Evolutionary conservation across 306 rosid species (phyloP).

Genomic region (Citrullus mucosospermus): DNA sequence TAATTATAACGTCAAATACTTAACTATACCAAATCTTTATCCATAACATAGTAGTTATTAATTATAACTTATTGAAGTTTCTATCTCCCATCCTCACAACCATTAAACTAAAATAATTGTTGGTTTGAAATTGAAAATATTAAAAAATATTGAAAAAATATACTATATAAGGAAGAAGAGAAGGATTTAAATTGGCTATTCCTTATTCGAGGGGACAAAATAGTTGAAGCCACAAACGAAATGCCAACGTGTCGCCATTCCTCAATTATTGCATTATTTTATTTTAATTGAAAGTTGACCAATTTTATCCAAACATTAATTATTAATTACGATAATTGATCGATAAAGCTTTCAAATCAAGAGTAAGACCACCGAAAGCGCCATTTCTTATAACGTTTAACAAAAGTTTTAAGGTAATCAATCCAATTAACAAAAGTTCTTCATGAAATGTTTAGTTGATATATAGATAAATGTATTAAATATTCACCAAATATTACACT

Average conservation of each 20-base stretch:
- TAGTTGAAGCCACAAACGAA: not conserved
- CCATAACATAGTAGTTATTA: too few relatives aligned
- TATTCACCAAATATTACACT: too few relatives aligned
- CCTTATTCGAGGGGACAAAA: conserved; percentile 1
- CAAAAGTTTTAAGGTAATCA: not conserved
- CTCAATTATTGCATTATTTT: not conserved
- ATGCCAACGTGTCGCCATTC: not conserved
- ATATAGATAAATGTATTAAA: too few relatives aligned
- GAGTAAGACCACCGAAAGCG: not conserved
- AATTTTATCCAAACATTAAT: not conserved
- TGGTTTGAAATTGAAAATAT: too few relatives aligned
- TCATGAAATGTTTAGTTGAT: too few relatives aligned
- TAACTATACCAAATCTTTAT: too few relatives aligned
- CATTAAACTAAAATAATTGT: too few relatives aligned
- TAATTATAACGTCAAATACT: too few relatives aligned
- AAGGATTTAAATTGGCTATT: not conserved
- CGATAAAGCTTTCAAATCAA: not conserved
- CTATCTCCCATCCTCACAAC: too few relatives aligned
- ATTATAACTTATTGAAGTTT: too few relatives aligned
- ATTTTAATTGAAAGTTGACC: not conserved
- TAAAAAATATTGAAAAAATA: not conserved
- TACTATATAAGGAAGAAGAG: not conserved
- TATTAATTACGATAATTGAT: not conserved
- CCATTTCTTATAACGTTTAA: not conserved
- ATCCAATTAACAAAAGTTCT: not conserved